A percentile compares a stretch with the other conserved stretches of the same genome.
Evolutionary conservation across 805 yeast species (phyloP).

Genomic region (Zygosaccharomyces rouxii): DNA sequence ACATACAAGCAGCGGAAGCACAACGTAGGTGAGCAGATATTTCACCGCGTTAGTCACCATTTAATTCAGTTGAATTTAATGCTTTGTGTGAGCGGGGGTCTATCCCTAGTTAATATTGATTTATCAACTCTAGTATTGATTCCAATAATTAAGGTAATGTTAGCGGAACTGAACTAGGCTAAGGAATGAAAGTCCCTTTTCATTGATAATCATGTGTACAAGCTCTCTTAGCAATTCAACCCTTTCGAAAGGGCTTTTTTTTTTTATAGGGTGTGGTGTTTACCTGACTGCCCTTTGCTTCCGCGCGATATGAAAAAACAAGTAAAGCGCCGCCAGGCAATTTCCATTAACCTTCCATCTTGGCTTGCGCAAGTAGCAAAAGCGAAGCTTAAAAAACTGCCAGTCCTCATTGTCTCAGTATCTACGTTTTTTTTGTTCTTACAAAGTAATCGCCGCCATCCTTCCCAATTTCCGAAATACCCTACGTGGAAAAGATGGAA

Average conservation of each 20-base stretch:
- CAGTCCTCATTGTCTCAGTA: background rate
- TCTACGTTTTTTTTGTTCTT: background rate
- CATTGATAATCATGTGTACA: background rate
- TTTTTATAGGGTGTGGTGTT: background rate
- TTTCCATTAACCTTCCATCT: background rate
- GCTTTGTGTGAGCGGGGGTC: no score
- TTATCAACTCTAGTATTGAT: no score
- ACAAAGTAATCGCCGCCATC: background rate
- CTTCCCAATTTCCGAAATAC: background rate
- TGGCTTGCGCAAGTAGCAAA: background rate
- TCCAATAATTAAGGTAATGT: no score
- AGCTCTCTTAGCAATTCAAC: background rate
- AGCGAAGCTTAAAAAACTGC: background rate
- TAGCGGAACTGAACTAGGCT: background rate
- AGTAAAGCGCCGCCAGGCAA: background rate
- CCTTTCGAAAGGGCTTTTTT: background rate
- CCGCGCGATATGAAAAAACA: background rate
- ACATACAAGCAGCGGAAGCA: conserved; percentile 7
- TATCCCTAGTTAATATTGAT: no score
- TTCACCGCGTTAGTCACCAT: conserved; percentile 1
- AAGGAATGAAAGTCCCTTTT: background rate
- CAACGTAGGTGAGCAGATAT: conserved; percentile 4
- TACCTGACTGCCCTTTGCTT: conserved; percentile 1
- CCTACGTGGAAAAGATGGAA: background rate
- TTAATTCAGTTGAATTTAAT: background rate